phyloP scores from a whole-genome alignment of 306 rosid genomes.

The Bauhinia variegata region DNA sequence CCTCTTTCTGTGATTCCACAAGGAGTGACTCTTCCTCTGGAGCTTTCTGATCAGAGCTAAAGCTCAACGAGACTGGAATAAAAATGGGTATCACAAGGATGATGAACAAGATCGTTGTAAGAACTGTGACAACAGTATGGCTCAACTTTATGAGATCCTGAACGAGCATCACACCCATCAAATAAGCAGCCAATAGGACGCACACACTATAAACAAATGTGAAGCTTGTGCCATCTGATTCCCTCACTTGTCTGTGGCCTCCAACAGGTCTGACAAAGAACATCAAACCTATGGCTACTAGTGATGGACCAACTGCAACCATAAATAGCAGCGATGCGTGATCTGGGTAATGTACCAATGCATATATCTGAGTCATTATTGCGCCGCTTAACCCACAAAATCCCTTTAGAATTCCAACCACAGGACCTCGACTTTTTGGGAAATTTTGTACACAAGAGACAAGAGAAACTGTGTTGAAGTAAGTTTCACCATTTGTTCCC shows the following conservation, averaged over 20 bases:
- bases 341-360: constrained; percentile 67
- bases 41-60: constrained; percentile 40
- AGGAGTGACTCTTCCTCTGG: constrained; percentile 73
- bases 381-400: constrained; percentile 96
- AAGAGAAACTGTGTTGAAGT: constrained; percentile 88
- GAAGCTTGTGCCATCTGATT: constrained; percentile 64
- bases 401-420: constrained; percentile 93
- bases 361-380: constrained; percentile 86
- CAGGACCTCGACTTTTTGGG: constrained; percentile 91
- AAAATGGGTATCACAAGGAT: constrained; percentile 63
- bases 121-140: constrained; percentile 46
- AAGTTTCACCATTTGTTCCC: constrained; percentile 95
- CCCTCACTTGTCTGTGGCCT: constrained; percentile 78
- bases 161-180: constrained; percentile 89
- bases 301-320: constrained; percentile 84
- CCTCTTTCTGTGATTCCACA: constrained; percentile 44
- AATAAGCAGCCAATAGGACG: constrained; percentile 81
- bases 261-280: constrained; percentile 83
- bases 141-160: constrained; percentile 66
- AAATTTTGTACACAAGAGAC: constrained; percentile 94
- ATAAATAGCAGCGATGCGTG: constrained; percentile 79
- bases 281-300: constrained; percentile 76
- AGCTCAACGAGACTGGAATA: constrained; percentile 61
- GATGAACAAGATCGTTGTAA: constrained; percentile 60
- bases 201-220: constrained; percentile 72